Evolutionary conservation across 1,284 basidiomycete species (phyloP).

Genomic region (Abortiporus biennis): DNA sequence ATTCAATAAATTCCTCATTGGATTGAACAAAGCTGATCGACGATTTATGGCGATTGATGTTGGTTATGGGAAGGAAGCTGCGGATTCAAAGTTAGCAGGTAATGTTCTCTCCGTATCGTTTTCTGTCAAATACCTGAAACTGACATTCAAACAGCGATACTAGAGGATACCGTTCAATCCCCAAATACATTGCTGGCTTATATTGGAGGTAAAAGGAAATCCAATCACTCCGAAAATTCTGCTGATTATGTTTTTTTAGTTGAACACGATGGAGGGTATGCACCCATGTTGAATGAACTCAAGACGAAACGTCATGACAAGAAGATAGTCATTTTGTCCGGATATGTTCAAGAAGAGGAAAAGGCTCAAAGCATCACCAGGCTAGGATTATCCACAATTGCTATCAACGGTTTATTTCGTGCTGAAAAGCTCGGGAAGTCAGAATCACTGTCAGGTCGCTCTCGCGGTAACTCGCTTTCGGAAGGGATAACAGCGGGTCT

Average conservation of each 20-base stretch:
- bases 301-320: constrained; percentile 58
- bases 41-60: constrained; percentile 68
- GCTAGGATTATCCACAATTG: constrained; percentile 47
- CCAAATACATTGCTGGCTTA: constrained; percentile 53
- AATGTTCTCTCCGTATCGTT: constrained; percentile 5
- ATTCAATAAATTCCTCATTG: constrained; percentile 58
- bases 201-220: constrained; percentile 47
- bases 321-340: constrained; percentile 62
- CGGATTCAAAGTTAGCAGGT: constrained; percentile 73
- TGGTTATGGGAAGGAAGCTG: constrained; percentile 65
- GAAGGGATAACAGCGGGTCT: too few species aligned
- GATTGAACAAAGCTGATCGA: constrained; percentile 60
- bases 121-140: background rate
- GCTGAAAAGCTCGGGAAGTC: constrained; percentile 46
- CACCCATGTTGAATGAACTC: constrained; percentile 52
- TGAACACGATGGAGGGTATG: constrained; percentile 76
- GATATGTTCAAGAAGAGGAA: constrained; percentile 55
- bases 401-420: constrained; percentile 58
- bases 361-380: constrained; percentile 53
- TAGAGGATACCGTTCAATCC: constrained; percentile 54
- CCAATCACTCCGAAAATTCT: background rate
- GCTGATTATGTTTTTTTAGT: background rate
- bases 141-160: constrained; percentile 37
- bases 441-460: too few species aligned
- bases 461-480: too few species aligned